A percentile compares a stretch with the other conserved stretches of the same genome.
Conservation (phyloP, 805 yeast genomes). For the Starmerella roubikii region DNA sequence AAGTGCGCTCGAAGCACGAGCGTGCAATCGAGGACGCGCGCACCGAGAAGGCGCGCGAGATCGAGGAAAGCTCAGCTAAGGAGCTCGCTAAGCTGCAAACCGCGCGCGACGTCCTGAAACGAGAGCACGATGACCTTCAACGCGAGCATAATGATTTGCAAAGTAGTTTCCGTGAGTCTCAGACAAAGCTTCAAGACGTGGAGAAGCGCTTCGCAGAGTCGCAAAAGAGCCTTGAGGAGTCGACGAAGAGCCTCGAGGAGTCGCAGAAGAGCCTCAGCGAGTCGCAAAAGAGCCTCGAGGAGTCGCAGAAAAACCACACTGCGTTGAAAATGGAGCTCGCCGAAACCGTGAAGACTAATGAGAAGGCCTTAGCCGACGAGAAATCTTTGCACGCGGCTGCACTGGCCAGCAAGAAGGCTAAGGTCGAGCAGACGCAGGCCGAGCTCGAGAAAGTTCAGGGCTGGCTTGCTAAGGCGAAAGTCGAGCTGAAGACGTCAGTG, state of each 20-base stretch:
- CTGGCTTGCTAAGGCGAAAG: conserved; percentile 18
- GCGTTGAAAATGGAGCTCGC: too few relatives aligned
- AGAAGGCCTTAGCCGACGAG: neutral
- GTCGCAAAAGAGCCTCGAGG: neutral
- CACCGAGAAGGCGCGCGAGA: neutral
- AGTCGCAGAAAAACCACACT: too few relatives aligned
- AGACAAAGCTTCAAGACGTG: neutral
- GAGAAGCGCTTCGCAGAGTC: neutral
- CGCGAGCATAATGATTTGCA: neutral
- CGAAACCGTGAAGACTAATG: neutral
- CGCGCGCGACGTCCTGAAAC: too few relatives aligned
- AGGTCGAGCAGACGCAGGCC: neutral
- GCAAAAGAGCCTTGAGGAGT: neutral
- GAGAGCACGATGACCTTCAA: neutral
- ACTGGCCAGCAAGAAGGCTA: neutral
- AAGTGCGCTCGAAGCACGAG: neutral
- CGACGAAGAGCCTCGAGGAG: neutral
- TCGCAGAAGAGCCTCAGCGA: neutral
- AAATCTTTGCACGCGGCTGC: too few relatives aligned
- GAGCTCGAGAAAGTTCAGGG: conserved; percentile 16
- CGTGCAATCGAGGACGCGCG: neutral
- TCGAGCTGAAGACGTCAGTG: conserved; percentile 8
- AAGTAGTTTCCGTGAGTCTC: neutral
- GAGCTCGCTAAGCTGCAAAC: too few relatives aligned
- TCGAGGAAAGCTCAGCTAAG: neutral